Percentiles rank a stretch among this genome's conserved stretches.
These are phyloP conservation scores for Nannizzia gypsea DNA, from an alignment of 2,329 filamentous ascomycete species.

Conservation along the genomic window DNA sequence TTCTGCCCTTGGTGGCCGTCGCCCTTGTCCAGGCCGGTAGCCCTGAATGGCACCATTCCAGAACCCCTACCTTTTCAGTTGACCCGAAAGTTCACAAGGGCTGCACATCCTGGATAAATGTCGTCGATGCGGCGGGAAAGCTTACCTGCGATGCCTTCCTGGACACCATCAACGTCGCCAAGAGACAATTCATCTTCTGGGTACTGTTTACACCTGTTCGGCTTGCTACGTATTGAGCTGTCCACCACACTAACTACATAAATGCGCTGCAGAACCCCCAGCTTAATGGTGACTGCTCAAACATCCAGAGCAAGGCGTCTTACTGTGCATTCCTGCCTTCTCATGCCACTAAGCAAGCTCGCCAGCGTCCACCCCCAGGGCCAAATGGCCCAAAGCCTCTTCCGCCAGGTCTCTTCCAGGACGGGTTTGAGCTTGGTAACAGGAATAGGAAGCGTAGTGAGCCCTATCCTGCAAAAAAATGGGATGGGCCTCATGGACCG, in stretches of 20 bases:
- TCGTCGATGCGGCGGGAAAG: background rate
- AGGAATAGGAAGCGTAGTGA: no score
- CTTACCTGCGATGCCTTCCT: background rate
- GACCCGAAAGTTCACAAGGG: background rate
- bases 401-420: background rate
- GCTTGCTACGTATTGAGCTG: background rate
- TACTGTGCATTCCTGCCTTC: background rate
- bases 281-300: background rate
- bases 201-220: background rate
- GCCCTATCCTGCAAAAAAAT: no score
- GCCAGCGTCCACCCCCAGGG: no score
- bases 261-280: background rate
- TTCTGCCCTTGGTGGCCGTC: background rate
- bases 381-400: background rate
- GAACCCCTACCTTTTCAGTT: background rate
- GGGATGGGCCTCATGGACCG: no score
- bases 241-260: background rate
- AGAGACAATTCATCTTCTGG: background rate
- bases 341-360: no score
- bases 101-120: background rate
- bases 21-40: background rate
- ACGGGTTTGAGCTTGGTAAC: background rate
- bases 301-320: background rate
- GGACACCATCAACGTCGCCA: background rate
- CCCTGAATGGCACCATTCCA: background rate